phyloP scores from a whole-genome alignment of 108 stramenopile species.

The Discostella pseudostelligera region DNA sequence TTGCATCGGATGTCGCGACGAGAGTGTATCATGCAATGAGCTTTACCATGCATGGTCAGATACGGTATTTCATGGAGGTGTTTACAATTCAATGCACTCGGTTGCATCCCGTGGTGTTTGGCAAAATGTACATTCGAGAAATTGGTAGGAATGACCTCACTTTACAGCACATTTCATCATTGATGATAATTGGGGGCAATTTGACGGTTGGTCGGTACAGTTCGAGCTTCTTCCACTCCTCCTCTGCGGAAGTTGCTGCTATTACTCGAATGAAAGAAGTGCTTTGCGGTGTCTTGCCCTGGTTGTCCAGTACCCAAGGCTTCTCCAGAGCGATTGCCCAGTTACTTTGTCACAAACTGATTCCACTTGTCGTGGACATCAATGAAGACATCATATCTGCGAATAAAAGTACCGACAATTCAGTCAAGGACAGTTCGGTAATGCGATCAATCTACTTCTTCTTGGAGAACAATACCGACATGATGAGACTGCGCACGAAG shows the following conservation, averaged over 20 bases:
- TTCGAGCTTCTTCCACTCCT: conserved; percentile 51
- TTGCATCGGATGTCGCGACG: conserved; percentile 55
- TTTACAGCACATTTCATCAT: conserved; percentile 71
- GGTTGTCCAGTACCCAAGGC: conserved; percentile 86
- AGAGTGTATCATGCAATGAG: conserved; percentile 55
- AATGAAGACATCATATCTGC: conserved; percentile 7
- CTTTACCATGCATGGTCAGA: conserved; percentile 68
- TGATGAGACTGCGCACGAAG: conserved; percentile 74
- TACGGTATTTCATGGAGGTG: conserved; percentile 82
- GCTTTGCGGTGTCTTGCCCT: conserved; percentile 71
- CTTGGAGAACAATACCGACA: conserved; percentile 74
- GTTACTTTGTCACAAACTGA: conserved; percentile 62
- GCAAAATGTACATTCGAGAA: conserved; percentile 49
- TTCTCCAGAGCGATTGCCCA: conserved; percentile 86
- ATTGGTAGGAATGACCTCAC: conserved; percentile 63
- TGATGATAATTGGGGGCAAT: conserved; percentile 81
- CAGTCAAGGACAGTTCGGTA: conserved; percentile 29
- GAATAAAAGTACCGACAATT: neutral
- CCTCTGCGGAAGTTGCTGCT: conserved; percentile 13
- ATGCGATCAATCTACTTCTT: conserved; percentile 60
- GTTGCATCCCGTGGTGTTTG: conserved; percentile 59
- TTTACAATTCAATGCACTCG: conserved; percentile 77
- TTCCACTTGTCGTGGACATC: conserved; percentile 64
- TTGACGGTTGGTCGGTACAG: conserved; percentile 67
- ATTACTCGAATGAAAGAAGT: conserved; percentile 50